These are phyloP conservation scores for Penicillium aurantiogriseum DNA, from an alignment of 2,329 filamentous ascomycete species.

Conservation along the genomic window DNA sequence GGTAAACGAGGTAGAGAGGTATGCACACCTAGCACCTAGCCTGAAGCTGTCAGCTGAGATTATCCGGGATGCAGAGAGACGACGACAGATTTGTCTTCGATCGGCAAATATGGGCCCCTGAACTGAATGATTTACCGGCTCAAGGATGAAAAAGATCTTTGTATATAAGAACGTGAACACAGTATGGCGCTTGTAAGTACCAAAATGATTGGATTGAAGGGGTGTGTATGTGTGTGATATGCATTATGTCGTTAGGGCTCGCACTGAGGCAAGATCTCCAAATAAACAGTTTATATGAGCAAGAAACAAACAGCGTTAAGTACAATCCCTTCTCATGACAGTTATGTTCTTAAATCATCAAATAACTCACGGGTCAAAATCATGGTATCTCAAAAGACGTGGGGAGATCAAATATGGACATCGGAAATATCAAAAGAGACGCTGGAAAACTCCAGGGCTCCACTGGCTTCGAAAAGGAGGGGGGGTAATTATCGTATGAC, in stretches of 20 bases:
- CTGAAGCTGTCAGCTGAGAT: conserved; percentile 75
- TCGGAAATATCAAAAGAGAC: conserved; percentile 18
- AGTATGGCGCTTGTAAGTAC: neutral
- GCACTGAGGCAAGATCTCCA: neutral
- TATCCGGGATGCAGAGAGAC: conserved; percentile 72
- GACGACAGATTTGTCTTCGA: conserved; percentile 54
- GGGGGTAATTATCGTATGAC: neutral
- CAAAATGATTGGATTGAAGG: neutral
- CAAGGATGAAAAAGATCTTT: neutral
- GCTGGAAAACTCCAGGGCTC: neutral
- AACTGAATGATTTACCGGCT: neutral
- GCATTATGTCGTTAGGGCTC: neutral
- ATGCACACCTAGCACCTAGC: conserved; percentile 73
- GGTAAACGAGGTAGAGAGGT: conserved; percentile 70
- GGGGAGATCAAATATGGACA: conserved; percentile 20
- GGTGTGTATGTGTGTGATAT: neutral
- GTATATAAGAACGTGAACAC: neutral
- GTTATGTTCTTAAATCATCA: conserved; percentile 26
- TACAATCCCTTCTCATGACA: conserved; percentile 19
- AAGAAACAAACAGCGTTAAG: conserved; percentile 10
- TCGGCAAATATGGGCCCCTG: conserved; percentile 18
- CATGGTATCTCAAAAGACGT: conserved; percentile 29
- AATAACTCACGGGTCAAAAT: conserved; percentile 19
- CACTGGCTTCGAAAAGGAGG: neutral
- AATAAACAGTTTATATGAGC: conserved; percentile 1